A percentile compares a stretch with the other conserved stretches of the same genome.
These are phyloP conservation scores for Neonectria faginata DNA, from an alignment of 2,329 filamentous ascomycete species.

Conservation along the genomic window DNA sequence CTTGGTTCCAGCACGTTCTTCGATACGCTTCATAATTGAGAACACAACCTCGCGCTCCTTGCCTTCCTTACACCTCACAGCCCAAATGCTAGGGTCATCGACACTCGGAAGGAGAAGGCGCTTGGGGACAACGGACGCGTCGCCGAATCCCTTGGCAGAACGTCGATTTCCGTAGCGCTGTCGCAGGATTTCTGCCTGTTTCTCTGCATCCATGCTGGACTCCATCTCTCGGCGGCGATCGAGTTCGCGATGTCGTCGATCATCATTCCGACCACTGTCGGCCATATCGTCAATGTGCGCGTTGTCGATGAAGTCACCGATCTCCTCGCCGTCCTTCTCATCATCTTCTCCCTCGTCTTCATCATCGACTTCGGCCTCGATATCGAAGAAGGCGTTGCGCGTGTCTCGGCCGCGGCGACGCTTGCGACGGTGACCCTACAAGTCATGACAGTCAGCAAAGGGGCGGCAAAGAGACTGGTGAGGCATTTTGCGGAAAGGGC, in stretches of 20 bases:
- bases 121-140: slow-evolving; percentile 84
- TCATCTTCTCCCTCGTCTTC: slow-evolving; percentile 90
- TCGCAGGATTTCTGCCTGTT: slow-evolving; percentile 86
- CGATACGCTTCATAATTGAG: slow-evolving; percentile 87
- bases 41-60: slow-evolving; percentile 95
- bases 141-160: slow-evolving; percentile 71
- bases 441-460: slow-evolving; percentile 6
- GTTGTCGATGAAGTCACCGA: slow-evolving; percentile 87
- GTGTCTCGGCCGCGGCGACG: slow-evolving; percentile 73
- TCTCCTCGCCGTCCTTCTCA: slow-evolving; percentile 86
- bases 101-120: slow-evolving; percentile 90
- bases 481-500: neutral
- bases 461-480: neutral
- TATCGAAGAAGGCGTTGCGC: slow-evolving; percentile 92
- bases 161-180: slow-evolving; percentile 89
- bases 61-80: slow-evolving; percentile 90
- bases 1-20: slow-evolving; percentile 82
- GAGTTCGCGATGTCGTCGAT: slow-evolving; percentile 92
- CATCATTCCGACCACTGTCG: slow-evolving; percentile 85
- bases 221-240: slow-evolving; percentile 91
- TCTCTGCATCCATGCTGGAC: slow-evolving; percentile 90
- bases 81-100: slow-evolving; percentile 96
- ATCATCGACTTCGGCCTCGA: slow-evolving; percentile 97
- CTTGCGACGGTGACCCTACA: slow-evolving; percentile 78
- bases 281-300: slow-evolving; percentile 91